A percentile compares a stretch with the other conserved stretches of the same genome.
Evolutionary conservation across 2,329 filamentous ascomycete species (phyloP).

Genomic region (Pseudogymnoascus sp.): DNA sequence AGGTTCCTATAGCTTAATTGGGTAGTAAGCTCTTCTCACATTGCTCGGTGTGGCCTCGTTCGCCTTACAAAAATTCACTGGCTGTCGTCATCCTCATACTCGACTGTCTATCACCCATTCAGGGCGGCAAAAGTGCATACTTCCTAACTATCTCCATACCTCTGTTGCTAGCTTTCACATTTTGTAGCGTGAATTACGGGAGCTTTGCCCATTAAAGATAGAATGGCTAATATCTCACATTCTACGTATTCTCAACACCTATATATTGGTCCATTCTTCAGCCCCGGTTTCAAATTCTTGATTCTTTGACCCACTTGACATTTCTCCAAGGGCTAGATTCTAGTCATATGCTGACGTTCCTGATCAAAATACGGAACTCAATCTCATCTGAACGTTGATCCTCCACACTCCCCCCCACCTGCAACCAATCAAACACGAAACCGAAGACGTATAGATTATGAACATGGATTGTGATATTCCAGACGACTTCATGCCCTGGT

Average conservation of each 20-base stretch:
- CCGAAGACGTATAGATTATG: background rate
- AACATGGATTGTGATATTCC: slow-evolving; percentile 3
- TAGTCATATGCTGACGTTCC: slow-evolving; percentile 6
- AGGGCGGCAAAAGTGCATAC: background rate
- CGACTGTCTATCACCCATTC: background rate
- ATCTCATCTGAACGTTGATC: slow-evolving; percentile 7
- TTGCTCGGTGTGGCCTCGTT: slow-evolving; percentile 5
- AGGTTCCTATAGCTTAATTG: background rate
- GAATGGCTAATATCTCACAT: background rate
- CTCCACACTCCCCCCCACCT: background rate
- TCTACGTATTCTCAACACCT: slow-evolving; percentile 8
- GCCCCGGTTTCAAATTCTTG: slow-evolving; percentile 9
- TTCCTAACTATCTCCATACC: background rate
- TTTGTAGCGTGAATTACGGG: background rate
- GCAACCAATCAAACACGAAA: background rate
- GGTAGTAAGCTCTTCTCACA: slow-evolving; percentile 8
- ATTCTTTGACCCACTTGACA: slow-evolving; percentile 8
- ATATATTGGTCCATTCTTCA: slow-evolving; percentile 11
- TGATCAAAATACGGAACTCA: slow-evolving; percentile 1
- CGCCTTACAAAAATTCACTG: background rate
- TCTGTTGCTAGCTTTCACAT: slow-evolving; percentile 5
- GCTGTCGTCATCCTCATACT: background rate
- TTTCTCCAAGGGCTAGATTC: background rate
- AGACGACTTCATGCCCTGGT: background rate
- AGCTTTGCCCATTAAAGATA: background rate